These are phyloP conservation scores for Fraxinus sp. DNA, from an alignment of 305 asterid genomes.

Conservation along the genomic window DNA sequence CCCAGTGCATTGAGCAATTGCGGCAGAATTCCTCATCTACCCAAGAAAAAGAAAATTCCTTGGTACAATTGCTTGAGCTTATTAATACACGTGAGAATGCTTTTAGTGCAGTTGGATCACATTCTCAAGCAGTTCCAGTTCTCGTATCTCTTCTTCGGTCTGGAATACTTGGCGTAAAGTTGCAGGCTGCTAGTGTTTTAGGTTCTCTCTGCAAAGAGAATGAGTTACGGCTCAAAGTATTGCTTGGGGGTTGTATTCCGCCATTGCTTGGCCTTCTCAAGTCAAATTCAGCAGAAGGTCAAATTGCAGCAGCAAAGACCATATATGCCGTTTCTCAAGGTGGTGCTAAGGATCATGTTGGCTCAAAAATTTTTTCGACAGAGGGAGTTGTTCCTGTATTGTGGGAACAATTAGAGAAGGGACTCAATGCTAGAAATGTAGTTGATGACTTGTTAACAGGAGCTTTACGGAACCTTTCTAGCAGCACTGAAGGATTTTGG, in stretches of 20 bases:
- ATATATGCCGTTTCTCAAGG: slow-evolving; percentile 98
- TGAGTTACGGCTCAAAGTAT: slow-evolving; percentile 88
- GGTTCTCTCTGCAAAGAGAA: slow-evolving; percentile 97
- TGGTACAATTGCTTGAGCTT: slow-evolving; percentile 80
- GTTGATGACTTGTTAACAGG: slow-evolving; percentile 90
- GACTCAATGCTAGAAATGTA: slow-evolving; percentile 81
- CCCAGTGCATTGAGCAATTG: slow-evolving; percentile 95
- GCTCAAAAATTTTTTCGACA: slow-evolving; percentile 95
- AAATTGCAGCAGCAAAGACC: slow-evolving; percentile 94
- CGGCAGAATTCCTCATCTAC: slow-evolving; percentile 84
- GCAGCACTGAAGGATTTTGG: slow-evolving; percentile 99
- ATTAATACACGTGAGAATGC: slow-evolving; percentile 84
- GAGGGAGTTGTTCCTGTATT: slow-evolving; percentile 98
- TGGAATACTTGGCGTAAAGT: slow-evolving; percentile 85
- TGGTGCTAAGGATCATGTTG: slow-evolving; percentile 92
- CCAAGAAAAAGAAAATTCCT: slow-evolving; percentile 78
- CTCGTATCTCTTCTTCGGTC: slow-evolving; percentile 90
- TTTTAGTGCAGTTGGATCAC: slow-evolving; percentile 97
- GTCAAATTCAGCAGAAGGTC: slow-evolving; percentile 89
- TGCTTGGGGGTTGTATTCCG: slow-evolving; percentile 98
- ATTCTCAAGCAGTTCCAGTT: slow-evolving; percentile 99
- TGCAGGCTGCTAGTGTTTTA: slow-evolving; percentile 88
- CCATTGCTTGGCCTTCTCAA: slow-evolving; percentile 98
- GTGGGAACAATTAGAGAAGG: slow-evolving; percentile 90
- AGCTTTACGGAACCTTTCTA: slow-evolving; percentile 79